Conservation (phyloP, 2,329 filamentous ascomycete species). For the Biscogniauxia sp. region DNA sequence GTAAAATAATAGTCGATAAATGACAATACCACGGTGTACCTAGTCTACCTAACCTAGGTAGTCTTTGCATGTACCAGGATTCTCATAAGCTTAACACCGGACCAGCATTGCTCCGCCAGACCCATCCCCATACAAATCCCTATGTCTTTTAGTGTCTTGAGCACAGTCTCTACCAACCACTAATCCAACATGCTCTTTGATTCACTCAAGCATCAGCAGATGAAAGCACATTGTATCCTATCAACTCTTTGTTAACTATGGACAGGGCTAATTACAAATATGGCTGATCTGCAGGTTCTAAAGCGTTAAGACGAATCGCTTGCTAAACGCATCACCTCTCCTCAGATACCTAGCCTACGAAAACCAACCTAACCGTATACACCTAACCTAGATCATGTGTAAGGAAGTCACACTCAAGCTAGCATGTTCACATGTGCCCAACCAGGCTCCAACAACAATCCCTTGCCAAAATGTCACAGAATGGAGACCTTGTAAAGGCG, state of each 20-base stretch:
- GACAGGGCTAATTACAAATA: neutral
- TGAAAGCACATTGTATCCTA: neutral
- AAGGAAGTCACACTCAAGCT: neutral
- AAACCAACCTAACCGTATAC: neutral
- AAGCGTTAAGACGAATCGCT: neutral
- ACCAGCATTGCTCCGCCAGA: neutral
- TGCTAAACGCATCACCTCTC: neutral
- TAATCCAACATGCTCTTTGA: neutral
- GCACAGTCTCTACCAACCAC: neutral
- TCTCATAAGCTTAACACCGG: neutral
- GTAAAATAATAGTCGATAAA: neutral
- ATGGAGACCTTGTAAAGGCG: neutral
- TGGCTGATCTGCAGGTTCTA: neutral
- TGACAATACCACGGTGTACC: neutral
- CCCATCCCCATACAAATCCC: neutral
- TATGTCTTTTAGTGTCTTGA: neutral
- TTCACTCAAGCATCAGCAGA: neutral
- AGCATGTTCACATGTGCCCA: neutral
- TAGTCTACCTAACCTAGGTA: no score
- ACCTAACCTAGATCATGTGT: neutral
- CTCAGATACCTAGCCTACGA: neutral
- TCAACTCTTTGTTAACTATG: neutral
- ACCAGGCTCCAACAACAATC: neutral
- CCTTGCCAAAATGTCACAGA: neutral
- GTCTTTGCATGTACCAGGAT: neutral